Conservation (phyloP, 768 basidiomycete species). For the Trichaptum fuscoviolaceum region DNA sequence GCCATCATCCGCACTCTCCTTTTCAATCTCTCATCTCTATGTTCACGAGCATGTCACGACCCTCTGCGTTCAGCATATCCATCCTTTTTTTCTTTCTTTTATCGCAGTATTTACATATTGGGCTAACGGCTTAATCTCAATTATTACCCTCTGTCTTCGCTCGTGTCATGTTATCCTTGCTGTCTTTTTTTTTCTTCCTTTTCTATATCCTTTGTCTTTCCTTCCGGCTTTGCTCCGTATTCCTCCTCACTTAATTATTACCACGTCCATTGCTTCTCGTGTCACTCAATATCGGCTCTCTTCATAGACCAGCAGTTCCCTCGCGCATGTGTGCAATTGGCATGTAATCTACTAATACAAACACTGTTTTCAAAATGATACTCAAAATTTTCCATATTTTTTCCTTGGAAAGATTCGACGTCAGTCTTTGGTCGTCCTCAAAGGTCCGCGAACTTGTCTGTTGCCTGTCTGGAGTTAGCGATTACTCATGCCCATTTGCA, state of each 20-base stretch:
- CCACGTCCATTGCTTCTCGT: neutral
- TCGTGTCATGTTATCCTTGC: neutral
- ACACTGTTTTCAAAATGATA: neutral
- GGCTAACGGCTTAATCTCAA: slow-evolving; percentile 1
- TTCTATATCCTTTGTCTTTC: neutral
- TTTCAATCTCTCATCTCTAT: neutral
- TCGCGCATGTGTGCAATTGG: neutral
- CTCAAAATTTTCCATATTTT: neutral
- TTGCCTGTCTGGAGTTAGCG: slow-evolving; percentile 27
- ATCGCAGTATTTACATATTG: slow-evolving; percentile 1
- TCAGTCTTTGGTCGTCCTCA: slow-evolving; percentile 5
- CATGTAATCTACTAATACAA: neutral
- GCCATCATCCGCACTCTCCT: neutral
- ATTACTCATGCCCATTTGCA: slow-evolving; percentile 11
- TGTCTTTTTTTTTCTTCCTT: neutral
- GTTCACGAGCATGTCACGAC: neutral
- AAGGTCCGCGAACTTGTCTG: slow-evolving; percentile 39
- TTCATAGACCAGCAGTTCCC: neutral
- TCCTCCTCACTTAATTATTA: neutral
- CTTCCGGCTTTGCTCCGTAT: neutral
- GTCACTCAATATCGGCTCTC: neutral
- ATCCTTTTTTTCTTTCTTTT: neutral
- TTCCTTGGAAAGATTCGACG: neutral
- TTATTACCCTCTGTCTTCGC: neutral
- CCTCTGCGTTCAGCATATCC: neutral